Percentiles rank a stretch among this genome's conserved stretches.
phyloP scores from a whole-genome alignment of 306 rosid genomes.

The Betula pendula region DNA sequence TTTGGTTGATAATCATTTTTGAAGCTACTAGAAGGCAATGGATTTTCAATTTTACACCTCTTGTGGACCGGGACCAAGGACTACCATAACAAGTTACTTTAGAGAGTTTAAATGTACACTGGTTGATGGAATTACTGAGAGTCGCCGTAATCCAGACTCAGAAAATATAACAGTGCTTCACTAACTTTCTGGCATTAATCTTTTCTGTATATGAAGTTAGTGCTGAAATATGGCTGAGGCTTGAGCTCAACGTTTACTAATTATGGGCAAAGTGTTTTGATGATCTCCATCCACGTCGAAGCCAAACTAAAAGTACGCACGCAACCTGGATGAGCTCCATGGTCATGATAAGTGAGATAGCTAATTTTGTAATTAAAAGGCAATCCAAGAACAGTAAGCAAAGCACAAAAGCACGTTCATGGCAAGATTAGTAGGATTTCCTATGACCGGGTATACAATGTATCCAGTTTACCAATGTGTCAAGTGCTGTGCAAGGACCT shows the following conservation, averaged over 20 bases:
- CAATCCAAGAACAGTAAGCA: neutral
- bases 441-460: too few relatives aligned
- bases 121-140: neutral
- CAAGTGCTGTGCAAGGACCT: neutral
- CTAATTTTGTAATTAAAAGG: neutral
- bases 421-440: too few relatives aligned
- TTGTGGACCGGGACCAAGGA: neutral
- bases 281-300: too few relatives aligned
- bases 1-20: neutral
- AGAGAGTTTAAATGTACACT: neutral
- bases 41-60: neutral
- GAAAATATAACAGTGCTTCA: neutral
- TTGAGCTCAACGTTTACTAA: neutral
- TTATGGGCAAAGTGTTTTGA: neutral
- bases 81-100: neutral
- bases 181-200: too few relatives aligned
- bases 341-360: neutral
- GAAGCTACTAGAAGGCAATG: neutral
- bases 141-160: neutral
- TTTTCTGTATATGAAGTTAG: neutral
- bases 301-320: neutral
- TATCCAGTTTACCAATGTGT: neutral
- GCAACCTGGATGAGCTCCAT: neutral
- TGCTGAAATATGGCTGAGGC: neutral
- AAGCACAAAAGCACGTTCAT: neutral